A percentile compares a stretch with the other conserved stretches of the same genome.
Conservation (phyloP, 805 yeast genomes). For the Lipomyces mesembrius region DNA sequence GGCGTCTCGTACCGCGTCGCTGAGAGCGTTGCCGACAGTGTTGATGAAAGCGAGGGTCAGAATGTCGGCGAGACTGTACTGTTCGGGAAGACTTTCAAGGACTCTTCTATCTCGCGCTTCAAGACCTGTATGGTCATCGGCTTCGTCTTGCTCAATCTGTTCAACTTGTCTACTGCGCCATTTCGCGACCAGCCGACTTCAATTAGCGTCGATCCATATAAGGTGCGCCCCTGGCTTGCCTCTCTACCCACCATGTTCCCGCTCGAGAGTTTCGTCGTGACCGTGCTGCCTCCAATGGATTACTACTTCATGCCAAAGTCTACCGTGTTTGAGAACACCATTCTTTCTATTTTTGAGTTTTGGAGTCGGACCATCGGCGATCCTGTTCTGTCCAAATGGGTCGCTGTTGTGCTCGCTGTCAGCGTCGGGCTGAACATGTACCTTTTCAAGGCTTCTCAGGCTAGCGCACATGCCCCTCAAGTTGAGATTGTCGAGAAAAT, state of each 20-base stretch:
- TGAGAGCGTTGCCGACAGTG: constrained; percentile 60
- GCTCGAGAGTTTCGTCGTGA: constrained; percentile 40
- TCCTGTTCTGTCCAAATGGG: constrained; percentile 74
- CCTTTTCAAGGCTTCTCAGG: constrained; percentile 75
- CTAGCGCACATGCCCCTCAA: constrained; percentile 34
- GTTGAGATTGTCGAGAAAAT: constrained; percentile 44
- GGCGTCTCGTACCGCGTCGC: constrained; percentile 81
- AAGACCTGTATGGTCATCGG: constrained; percentile 44
- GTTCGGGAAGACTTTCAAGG: constrained; percentile 28
- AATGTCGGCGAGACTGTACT: constrained; percentile 25
- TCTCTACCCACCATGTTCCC: constrained; percentile 23
- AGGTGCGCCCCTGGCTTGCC: constrained; percentile 29
- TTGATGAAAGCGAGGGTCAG: constrained; percentile 31
- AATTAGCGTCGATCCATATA: constrained; percentile 26
- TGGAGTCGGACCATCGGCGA: constrained; percentile 76
- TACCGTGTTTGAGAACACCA: constrained; percentile 58
- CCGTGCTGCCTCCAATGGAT: constrained; percentile 49
- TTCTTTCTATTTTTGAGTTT: constrained; percentile 56
- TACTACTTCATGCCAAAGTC: constrained; percentile 41
- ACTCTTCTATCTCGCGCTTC: constrained; percentile 39
- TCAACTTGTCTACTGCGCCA: constrained; percentile 48
- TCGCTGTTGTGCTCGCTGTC: constrained; percentile 71
- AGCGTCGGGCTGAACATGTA: constrained; percentile 83
- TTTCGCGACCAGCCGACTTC: constrained; percentile 35
- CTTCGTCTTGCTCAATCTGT: constrained; percentile 46